These are phyloP conservation scores for Xylaria arbuscula DNA, from an alignment of 2,329 filamentous ascomycete genomes.

Conservation along the genomic window DNA sequence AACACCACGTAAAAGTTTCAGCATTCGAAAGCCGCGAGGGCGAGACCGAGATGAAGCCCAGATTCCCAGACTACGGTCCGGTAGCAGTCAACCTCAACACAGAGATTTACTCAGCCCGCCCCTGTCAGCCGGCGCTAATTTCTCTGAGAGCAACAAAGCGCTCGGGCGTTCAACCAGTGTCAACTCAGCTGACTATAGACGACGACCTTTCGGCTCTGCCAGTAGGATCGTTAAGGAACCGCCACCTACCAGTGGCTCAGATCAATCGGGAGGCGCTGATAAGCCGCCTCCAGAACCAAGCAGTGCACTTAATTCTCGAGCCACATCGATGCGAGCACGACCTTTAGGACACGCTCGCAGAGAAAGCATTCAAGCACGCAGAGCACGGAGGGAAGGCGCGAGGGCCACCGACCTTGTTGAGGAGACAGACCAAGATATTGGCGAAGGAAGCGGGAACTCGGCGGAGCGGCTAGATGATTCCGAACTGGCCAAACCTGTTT, in stretches of 20 bases:
- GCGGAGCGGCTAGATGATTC: slow-evolving; percentile 72
- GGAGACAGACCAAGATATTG: slow-evolving; percentile 86
- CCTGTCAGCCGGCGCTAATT: slow-evolving; percentile 66
- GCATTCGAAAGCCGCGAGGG: slow-evolving; percentile 70
- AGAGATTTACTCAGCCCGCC: slow-evolving; percentile 83
- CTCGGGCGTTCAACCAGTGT: slow-evolving; percentile 91
- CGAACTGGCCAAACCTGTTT: slow-evolving; percentile 92
- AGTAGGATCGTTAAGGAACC: slow-evolving; percentile 68
- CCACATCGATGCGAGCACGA: slow-evolving; percentile 79
- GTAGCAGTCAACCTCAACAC: slow-evolving; percentile 76
- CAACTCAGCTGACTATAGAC: slow-evolving; percentile 84
- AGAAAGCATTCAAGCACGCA: slow-evolving; percentile 90
- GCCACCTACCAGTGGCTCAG: slow-evolving; percentile 81
- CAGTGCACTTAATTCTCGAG: slow-evolving; percentile 63
- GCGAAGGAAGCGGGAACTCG: slow-evolving; percentile 69
- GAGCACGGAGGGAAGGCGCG: slow-evolving; percentile 77
- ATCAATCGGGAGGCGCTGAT: slow-evolving; percentile 73
- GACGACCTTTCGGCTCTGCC: slow-evolving; percentile 64
- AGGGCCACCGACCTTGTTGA: slow-evolving; percentile 85
- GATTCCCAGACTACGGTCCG: slow-evolving; percentile 63
- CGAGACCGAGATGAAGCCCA: slow-evolving; percentile 64
- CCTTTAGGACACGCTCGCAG: slow-evolving; percentile 88
- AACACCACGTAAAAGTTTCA: slow-evolving; percentile 86
- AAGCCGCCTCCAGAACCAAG: slow-evolving; percentile 63
- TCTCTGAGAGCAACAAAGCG: slow-evolving; percentile 71